These are phyloP conservation scores for Lagerstroemia speciosa DNA, from an alignment of 345 rosid species.

Conservation along the genomic window DNA sequence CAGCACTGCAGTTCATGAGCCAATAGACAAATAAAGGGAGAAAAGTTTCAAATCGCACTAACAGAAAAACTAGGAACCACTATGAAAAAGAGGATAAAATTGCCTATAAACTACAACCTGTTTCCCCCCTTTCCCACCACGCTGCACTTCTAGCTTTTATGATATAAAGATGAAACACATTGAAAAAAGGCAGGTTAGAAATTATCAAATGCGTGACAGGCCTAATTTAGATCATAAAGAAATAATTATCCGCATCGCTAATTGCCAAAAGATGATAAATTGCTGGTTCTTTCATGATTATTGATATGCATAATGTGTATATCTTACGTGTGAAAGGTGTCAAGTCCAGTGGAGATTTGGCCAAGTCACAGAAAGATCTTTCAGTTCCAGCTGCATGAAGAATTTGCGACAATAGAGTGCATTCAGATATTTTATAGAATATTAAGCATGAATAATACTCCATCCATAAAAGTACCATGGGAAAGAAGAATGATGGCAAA, in stretches of 20 bases:
- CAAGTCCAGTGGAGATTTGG: conserved; percentile 52
- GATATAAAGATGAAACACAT: neutral
- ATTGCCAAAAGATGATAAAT: neutral
- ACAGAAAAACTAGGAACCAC: neutral
- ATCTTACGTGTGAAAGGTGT: conserved; percentile 21
- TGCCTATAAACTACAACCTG: neutral
- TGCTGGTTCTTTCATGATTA: neutral
- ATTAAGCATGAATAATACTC: neutral
- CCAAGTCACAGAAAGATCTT: conserved; percentile 48
- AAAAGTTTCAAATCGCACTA: too few species aligned
- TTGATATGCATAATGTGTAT: neutral
- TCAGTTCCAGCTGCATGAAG: conserved; percentile 61
- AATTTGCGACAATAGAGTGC: conserved; percentile 8
- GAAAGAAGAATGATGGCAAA: conserved; percentile 75
- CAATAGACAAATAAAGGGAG: neutral
- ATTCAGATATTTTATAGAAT: neutral
- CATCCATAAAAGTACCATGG: conserved; percentile 46
- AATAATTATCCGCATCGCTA: neutral
- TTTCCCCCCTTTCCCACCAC: neutral
- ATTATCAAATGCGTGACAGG: too few species aligned
- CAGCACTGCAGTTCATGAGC: neutral
- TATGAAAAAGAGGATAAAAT: neutral
- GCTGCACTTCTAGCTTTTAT: neutral
- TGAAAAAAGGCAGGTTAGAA: neutral
- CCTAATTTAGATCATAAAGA: neutral